Base-by-base conservation (phyloP, 78 protist genomes). In the Dictyostelium brefeldianum region DNA sequence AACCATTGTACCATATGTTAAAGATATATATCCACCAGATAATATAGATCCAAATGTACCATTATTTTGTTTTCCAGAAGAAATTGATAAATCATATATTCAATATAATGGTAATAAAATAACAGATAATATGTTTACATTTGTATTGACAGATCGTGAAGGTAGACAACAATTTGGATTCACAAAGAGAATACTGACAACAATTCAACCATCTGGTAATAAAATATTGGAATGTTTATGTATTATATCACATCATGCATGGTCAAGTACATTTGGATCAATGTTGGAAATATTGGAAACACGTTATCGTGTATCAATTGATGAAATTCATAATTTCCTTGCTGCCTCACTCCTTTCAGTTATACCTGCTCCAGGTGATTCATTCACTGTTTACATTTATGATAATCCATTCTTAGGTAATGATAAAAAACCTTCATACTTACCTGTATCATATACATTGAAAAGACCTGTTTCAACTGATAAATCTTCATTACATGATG, bases 151-250 rank as follows among this genome's bases (percentile, higher is more conserved):
- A 47, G 93, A 87, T 51, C 11, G 93, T 7, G 93, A 87, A 14
- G 93, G 93, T 5, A 87, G 75, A 36, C 93, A 87, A 64, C 93
- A 87, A 31, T 87, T 87, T 87, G 93, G 93, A 64, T 87, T 87
- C 43, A 87, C 93, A 46, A 57, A 80, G 11, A 31, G 93, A 25
- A 87, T 87, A 12, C 15, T 87, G 14, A 87, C 93, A 11, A 62
- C 83, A 25, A 36, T 31, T 31, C 48, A 53, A 51, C 46, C 27
- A 48, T 20, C 18, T 14, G 75, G 75, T 5, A 36, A 78, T 48
- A 78, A 36, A 31, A 78, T 78, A 18, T 29, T 78, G 29, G 93
- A 87, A 73, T 77, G 78, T 57, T 15, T 87, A 8, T 87, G 93
- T 54, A 87, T 87, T 57, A 87, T 87, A 9, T 48, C 71, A 29